Evolutionary conservation across 225 moss, liverwort and hornwort genomes (phyloP), one percentile per base, ranked within the genome.

Genomic region (Anthoceros angustus): DNA sequence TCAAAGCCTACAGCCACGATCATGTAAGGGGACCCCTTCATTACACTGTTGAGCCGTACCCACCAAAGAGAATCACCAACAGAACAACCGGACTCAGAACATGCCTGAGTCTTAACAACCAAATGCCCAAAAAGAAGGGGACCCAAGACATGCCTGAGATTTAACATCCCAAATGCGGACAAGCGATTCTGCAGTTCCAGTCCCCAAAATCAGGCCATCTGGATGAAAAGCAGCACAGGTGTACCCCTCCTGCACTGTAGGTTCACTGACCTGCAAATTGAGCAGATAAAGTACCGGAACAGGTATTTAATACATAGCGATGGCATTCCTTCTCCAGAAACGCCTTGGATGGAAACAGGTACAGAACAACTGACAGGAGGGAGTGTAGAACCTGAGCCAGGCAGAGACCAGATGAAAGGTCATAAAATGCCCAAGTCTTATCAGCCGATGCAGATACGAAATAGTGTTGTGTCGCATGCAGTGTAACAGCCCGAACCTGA

Each of bases 141-240:
- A 32, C 32, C 32, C 2, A 32, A 32, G 32, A 48, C 10, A 24
- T 70, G 90, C 90, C 88, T 95, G 94, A 62, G 94, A 90, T 75
- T 94, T 95, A 64, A 95, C 88, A 73, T 81, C 94, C 94, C 94
- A 95, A 73, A 95, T 95, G 64, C 90, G 86, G 71, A 95, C 94
- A 78, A 95, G 66, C 26, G 90, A 95, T 73, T 95, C 94, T 5
- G 86, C 86, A 40, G 94, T 94, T 42, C 94, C 94, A 64, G 94
- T 95, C 26, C 90, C 90, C 32, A 95, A 78, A 70, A 74, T 95
- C 63, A 95, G 86, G 69, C 95, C 95, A 83, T 95, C 95, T 24
- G 91, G 91, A 75, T 95, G 95, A 70, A 95, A 95, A 62, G 95
- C 91, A 61, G 95, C 95, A 39, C 88, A 88, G 12, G 91, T 91